These are phyloP conservation scores for Neofusicoccum laricinum DNA, from an alignment of 2,329 filamentous ascomycete genomes.

Conservation along the genomic window DNA sequence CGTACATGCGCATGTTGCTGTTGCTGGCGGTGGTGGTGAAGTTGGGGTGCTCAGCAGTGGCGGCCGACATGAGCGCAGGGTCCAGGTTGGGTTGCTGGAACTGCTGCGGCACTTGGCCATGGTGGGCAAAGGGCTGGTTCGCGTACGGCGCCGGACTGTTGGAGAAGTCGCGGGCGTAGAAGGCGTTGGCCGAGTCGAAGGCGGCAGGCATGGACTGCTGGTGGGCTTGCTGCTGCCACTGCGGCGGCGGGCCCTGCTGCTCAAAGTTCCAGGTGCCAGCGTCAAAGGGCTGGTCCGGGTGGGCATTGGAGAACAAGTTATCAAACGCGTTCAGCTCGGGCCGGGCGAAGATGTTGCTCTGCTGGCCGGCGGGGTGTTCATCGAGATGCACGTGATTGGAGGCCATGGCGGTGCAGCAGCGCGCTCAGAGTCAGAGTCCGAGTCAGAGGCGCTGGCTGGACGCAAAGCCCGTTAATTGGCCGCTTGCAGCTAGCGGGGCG, in stretches of 20 bases:
- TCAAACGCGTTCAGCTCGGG: slow-evolving; percentile 4
- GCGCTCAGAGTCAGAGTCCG: not conserved
- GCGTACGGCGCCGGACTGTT: slow-evolving; percentile 20
- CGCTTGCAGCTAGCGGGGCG: not conserved
- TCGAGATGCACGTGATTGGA: slow-evolving; percentile 21
- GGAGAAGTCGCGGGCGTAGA: slow-evolving; percentile 23
- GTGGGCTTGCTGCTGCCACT: slow-evolving; percentile 20
- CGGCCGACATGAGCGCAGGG: slow-evolving; percentile 18
- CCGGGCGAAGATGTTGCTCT: slow-evolving; percentile 14
- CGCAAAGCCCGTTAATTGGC: slow-evolving; percentile 4
- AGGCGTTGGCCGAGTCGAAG: slow-evolving; percentile 17
- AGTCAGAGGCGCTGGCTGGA: slow-evolving; percentile 5
- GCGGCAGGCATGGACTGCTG: slow-evolving; percentile 17
- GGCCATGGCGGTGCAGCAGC: slow-evolving; percentile 11
- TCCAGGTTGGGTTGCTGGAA: slow-evolving; percentile 19
- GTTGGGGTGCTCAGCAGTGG: slow-evolving; percentile 13
- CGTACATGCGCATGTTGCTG: slow-evolving; percentile 5
- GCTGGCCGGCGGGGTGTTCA: slow-evolving; percentile 16
- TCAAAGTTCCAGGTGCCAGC: slow-evolving; percentile 6
- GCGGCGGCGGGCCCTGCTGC: slow-evolving; percentile 9
- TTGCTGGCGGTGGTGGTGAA: not conserved
- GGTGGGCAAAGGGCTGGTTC: slow-evolving; percentile 9
- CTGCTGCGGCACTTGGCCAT: slow-evolving; percentile 12
- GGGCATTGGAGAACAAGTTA: slow-evolving; percentile 23
- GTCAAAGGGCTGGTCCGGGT: slow-evolving; percentile 28